Evolutionary conservation across 331 rosid genomes (phyloP).

Genomic region (Malus hybrid): DNA sequence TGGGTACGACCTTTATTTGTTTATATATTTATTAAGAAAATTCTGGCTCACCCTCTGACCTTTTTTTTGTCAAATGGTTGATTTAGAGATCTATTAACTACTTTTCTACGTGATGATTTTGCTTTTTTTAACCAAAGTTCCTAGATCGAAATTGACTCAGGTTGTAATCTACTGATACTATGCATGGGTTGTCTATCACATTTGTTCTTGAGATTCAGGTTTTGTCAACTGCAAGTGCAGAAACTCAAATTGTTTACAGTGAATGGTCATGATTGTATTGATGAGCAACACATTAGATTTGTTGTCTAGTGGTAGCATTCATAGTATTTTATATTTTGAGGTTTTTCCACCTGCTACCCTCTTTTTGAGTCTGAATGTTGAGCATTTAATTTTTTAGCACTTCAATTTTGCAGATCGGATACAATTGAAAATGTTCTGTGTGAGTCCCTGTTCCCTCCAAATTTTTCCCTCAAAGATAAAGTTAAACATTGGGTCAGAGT

Average conservation of each 20-base stretch:
- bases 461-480: slow-evolving; percentile 50
- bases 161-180: background rate
- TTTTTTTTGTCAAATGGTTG: background rate
- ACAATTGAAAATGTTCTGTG: slow-evolving; percentile 72
- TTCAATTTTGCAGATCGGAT: slow-evolving; percentile 69
- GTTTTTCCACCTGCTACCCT: background rate
- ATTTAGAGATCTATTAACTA: background rate
- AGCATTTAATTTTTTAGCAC: slow-evolving; percentile 6
- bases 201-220: background rate
- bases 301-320: background rate
- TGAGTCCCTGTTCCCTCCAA: slow-evolving; percentile 73
- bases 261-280: background rate
- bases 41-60: background rate
- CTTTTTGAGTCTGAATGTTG: background rate
- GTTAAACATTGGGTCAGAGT: slow-evolving; percentile 80
- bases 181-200: background rate
- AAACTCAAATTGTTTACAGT: background rate
- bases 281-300: background rate
- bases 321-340: background rate
- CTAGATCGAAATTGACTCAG: background rate
- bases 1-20: too few relatives aligned
- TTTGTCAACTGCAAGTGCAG: background rate
- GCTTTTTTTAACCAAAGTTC: background rate
- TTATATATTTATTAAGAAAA: background rate
- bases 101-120: background rate